Evolutionary conservation across 768 basidiomycete genomes (phyloP).

Genomic region (Hericium erinaceus): DNA sequence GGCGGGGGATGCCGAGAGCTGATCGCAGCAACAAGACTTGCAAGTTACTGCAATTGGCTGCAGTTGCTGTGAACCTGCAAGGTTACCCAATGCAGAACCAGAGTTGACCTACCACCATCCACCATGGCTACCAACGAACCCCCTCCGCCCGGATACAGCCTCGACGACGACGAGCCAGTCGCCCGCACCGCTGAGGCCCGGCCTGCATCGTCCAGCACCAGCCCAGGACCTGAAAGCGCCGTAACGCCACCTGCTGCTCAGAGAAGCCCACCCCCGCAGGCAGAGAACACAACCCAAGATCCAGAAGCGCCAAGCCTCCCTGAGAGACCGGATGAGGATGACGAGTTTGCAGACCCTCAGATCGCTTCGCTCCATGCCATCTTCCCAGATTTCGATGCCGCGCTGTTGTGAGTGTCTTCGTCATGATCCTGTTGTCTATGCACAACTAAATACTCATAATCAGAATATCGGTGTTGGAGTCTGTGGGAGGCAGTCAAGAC

Average conservation of each 20-base stretch:
- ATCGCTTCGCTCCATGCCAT: slow-evolving; percentile 11
- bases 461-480: slow-evolving; percentile 44
- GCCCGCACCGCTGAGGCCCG: too few relatives aligned
- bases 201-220: too few relatives aligned
- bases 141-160: background rate
- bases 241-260: too few relatives aligned
- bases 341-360: slow-evolving; percentile 14
- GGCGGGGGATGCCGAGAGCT: background rate
- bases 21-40: background rate
- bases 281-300: background rate
- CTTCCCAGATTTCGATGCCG: slow-evolving; percentile 15
- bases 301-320: background rate
- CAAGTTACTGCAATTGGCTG: background rate
- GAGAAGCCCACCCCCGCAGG: background rate
- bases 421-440: too few relatives aligned
- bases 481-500: slow-evolving; percentile 62
- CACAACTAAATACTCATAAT: background rate
- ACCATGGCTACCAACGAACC: background rate
- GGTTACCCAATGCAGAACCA: background rate
- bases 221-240: too few relatives aligned
- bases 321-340: background rate
- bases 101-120: background rate
- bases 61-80: background rate
- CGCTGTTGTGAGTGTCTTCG: slow-evolving; percentile 4
- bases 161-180: background rate